Conservation (phyloP, 345 rosid genomes). For the Brassica carinata region DNA sequence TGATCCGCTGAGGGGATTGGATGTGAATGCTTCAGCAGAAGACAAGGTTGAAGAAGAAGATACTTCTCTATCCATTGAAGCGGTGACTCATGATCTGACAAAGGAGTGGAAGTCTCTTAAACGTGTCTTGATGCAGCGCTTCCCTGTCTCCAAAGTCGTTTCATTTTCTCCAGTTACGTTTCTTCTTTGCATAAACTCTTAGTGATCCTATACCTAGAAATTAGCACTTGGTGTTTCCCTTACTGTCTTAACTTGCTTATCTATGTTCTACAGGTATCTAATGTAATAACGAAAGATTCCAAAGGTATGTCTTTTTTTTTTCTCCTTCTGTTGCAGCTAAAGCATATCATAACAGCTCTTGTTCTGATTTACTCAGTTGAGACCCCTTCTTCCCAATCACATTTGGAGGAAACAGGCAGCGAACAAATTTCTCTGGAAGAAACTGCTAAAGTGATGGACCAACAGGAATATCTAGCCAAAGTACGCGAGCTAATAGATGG, state of each 20-base stretch:
- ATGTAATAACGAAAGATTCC: conserved; percentile 59
- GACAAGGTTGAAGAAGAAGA: conserved; percentile 33
- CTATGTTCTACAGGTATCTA: conserved; percentile 56
- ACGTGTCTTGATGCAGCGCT: conserved; percentile 82
- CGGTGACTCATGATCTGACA: conserved; percentile 40
- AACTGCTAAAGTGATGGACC: conserved; percentile 51
- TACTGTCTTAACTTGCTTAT: conserved; percentile 4
- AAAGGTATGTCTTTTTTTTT: conserved; percentile 57
- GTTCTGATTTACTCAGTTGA: conserved; percentile 43
- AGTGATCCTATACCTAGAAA: conserved; percentile 14
- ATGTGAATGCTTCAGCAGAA: conserved; percentile 35
- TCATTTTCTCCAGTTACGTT: conserved; percentile 68
- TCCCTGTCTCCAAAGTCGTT: conserved; percentile 75
- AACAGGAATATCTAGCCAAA: conserved; percentile 72
- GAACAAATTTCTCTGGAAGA: conserved; percentile 55
- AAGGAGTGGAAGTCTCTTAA: conserved; percentile 81
- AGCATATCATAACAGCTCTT: conserved; percentile 1
- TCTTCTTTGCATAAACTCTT: background rate
- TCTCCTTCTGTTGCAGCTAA: background rate
- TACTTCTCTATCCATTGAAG: conserved; percentile 35
- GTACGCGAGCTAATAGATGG: conserved; percentile 77
- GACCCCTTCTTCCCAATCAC: conserved; percentile 49
- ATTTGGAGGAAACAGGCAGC: conserved; percentile 61
- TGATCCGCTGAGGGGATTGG: conserved; percentile 69
- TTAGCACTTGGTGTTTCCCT: conserved; percentile 7